These are phyloP conservation scores for Suhomyces prunicola DNA, from an alignment of 805 yeast genomes.

Conservation along the genomic window DNA sequence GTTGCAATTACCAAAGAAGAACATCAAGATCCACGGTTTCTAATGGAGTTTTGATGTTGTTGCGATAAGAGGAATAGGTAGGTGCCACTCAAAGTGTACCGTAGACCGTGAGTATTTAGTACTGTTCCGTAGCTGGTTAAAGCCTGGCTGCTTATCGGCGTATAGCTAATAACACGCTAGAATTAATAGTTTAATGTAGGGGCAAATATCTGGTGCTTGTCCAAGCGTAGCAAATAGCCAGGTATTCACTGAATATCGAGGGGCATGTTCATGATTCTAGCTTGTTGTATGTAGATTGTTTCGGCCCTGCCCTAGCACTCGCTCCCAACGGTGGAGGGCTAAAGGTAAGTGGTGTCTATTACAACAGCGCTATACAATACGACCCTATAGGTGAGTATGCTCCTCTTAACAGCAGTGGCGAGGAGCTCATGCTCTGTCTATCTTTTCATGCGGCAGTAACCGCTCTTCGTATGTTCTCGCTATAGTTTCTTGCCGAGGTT, in stretches of 20 bases:
- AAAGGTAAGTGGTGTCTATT: too few relatives aligned
- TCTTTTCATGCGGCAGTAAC: too few relatives aligned
- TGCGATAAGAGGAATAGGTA: neutral
- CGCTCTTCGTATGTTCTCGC: too few relatives aligned
- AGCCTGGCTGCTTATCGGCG: neutral
- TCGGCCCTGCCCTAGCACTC: neutral
- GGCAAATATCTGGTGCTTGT: too few relatives aligned
- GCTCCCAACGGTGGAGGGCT: neutral
- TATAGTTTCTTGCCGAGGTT: too few relatives aligned
- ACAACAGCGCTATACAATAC: too few relatives aligned
- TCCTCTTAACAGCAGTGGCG: neutral
- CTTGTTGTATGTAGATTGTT: neutral
- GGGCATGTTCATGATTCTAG: neutral
- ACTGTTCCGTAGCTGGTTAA: neutral
- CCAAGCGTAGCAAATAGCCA: neutral
- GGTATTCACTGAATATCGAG: neutral
- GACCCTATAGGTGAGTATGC: too few relatives aligned
- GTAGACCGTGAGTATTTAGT: neutral
- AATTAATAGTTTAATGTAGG: neutral
- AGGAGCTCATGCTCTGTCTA: neutral
- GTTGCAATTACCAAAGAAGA: conserved; percentile 88
- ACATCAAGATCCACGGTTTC: conserved; percentile 97
- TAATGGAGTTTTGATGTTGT: conserved; percentile 31
- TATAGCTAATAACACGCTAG: neutral
- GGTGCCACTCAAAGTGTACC: neutral